phyloP scores from a whole-genome alignment of 192 early-diverging fungal genomes.

The Diversispora epigaea region DNA sequence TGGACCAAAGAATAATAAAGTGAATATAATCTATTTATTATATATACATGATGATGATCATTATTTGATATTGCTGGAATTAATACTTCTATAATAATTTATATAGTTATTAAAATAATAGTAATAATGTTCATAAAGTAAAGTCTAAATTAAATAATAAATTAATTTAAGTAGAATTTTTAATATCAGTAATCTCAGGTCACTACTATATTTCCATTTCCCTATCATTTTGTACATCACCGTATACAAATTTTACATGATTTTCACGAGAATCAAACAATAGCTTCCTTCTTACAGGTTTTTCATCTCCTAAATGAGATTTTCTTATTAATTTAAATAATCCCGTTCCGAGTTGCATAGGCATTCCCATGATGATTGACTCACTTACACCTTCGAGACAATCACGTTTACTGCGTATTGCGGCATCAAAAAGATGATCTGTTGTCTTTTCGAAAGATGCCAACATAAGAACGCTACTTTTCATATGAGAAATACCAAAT shows the following conservation, averaged over 20 bases:
- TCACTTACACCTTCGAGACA: constrained; percentile 95
- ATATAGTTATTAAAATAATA: too few relatives aligned
- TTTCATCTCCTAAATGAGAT: constrained; percentile 53
- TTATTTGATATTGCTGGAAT: too few relatives aligned
- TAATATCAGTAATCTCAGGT: too few relatives aligned
- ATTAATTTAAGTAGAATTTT: too few relatives aligned
- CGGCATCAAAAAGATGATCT: constrained; percentile 97
- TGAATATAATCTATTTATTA: too few relatives aligned
- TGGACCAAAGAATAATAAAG: too few relatives aligned
- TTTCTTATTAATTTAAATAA: constrained; percentile 88
- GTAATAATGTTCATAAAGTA: too few relatives aligned
- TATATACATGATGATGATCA: too few relatives aligned
- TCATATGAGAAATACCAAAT: constrained; percentile 99
- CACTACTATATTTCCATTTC: too few relatives aligned
- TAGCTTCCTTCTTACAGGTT: constrained; percentile 55
- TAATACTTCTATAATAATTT: too few relatives aligned
- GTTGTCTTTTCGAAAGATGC: constrained; percentile 99
- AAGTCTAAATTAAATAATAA: too few relatives aligned
- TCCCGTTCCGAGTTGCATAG: constrained; percentile 96
- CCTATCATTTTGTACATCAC: background rate
- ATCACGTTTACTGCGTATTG: constrained; percentile 93
- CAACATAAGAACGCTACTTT: constrained; percentile 97
- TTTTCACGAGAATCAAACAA: constrained; percentile 62
- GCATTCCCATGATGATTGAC: constrained; percentile 99
- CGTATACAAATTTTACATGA: constrained; percentile 29